Evolutionary conservation across 75 land plant genomes (phyloP), one percentile per base, ranked within the genome.

Genomic region (Cryptomeria japonica): DNA sequence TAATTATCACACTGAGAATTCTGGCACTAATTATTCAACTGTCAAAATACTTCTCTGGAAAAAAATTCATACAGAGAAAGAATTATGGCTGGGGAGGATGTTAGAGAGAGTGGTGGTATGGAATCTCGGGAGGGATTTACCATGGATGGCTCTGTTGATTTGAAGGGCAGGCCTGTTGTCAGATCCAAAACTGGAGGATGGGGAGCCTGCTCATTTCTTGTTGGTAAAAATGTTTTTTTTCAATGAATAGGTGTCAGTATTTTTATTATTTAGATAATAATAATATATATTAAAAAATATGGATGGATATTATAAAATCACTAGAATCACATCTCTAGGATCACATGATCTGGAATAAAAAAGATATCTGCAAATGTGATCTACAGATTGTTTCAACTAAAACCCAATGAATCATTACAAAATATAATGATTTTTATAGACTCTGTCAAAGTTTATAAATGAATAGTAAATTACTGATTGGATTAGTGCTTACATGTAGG

Each of bases 141-240:
- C 34, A 31, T 31, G 75, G 75, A 70, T 31, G 75, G 75, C 75
- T 70, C 93, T 55, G 75, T 86, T 41, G 93, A 92, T 56, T 31
- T 90, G 18, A 87, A 88, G 86, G 93, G 93, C 37, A 84, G 86
- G 15, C 91, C 93, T 42, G 85, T 91, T 55, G 41, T 91, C 88
- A 92, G 85, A 80, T 92, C 93, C 85, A 92, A 86, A 78, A 92
- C 89, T 84, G 93, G 93, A 64, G 87, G 87, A 76, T 92, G 93
- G 93, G 87, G 53, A 53, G 89, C 93, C 25, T 92, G 93, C 86
- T 86, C 68, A 55, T 61, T 88, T 16, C 90, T 92, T 5, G 90
- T 92, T 72, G 93, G 93, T 92, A 87, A 22, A 82, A 68, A 39
- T n/a, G n/a, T n/a, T n/a, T n/a, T n/a, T n/a, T n/a, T n/a, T n/a